These are phyloP conservation scores for Nitzschia sp. DNA, from an alignment of 108 stramenopile genomes.

Conservation along the genomic window DNA sequence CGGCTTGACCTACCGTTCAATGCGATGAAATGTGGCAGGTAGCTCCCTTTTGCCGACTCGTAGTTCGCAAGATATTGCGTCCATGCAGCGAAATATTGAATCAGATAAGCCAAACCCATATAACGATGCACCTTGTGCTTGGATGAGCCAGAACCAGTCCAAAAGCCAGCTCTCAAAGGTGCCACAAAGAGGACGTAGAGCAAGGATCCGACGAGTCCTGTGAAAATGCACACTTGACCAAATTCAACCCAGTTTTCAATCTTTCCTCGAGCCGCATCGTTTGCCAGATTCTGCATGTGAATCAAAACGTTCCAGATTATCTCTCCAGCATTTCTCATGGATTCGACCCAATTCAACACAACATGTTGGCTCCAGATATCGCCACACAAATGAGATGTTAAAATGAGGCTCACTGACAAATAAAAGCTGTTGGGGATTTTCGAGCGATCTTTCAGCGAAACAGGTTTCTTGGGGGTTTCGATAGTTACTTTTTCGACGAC, in stretches of 20 bases:
- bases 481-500: background rate
- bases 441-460: slow-evolving; percentile 8
- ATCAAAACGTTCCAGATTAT: background rate
- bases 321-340: background rate
- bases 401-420: background rate
- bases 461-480: background rate
- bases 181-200: slow-evolving; percentile 31
- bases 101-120: slow-evolving; percentile 33
- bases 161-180: slow-evolving; percentile 34
- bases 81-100: slow-evolving; percentile 41
- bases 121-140: slow-evolving; percentile 39
- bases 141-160: slow-evolving; percentile 30
- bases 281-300: slow-evolving; percentile 4
- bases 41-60: slow-evolving; percentile 22
- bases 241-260: slow-evolving; percentile 2
- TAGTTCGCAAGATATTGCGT: slow-evolving; percentile 30
- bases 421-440: slow-evolving; percentile 21
- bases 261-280: background rate
- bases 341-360: slow-evolving; percentile 3
- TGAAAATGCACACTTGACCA: slow-evolving; percentile 1
- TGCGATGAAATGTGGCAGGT: slow-evolving; percentile 30
- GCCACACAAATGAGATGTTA: background rate
- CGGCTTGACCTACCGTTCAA: slow-evolving; percentile 39
- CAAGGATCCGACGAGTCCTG: slow-evolving; percentile 7
- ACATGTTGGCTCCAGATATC: slow-evolving; percentile 6